A percentile compares a stretch with the other conserved stretches of the same genome.
Conservation (phyloP, 805 yeast species). For the Candida maris region DNA sequence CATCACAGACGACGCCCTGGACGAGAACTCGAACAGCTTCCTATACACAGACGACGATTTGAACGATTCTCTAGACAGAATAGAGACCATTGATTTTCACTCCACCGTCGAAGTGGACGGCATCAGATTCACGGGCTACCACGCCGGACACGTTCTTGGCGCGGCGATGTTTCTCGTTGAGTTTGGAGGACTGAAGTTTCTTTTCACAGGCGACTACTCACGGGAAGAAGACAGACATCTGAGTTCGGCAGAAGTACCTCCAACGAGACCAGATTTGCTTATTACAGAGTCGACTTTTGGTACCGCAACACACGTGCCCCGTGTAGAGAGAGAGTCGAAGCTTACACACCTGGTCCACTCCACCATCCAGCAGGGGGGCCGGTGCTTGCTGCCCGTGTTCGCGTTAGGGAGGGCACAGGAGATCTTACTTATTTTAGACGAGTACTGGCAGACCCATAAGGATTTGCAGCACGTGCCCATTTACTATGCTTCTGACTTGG, state of each 20-base stretch:
- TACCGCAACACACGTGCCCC: slow-evolving; percentile 93
- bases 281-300: slow-evolving; percentile 97
- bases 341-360: slow-evolving; percentile 80
- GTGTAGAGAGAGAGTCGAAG: slow-evolving; percentile 78
- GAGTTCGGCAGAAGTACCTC: slow-evolving; percentile 93
- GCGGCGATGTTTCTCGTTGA: slow-evolving; percentile 98
- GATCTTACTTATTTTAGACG: slow-evolving; percentile 82
- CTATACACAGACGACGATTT: slow-evolving; percentile 90
- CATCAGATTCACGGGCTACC: slow-evolving; percentile 92
- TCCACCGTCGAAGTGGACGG: slow-evolving; percentile 95
- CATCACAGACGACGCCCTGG: slow-evolving; percentile 44
- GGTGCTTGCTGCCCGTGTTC: slow-evolving; percentile 89
- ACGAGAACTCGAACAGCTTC: slow-evolving; percentile 37
- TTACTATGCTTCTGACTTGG: slow-evolving; percentile 88
- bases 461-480: slow-evolving; percentile 80
- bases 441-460: slow-evolving; percentile 84
- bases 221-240: slow-evolving; percentile 94
- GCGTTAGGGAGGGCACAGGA: slow-evolving; percentile 98
- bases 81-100: slow-evolving; percentile 93
- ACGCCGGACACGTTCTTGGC: slow-evolving; percentile 99
- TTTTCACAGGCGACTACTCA: slow-evolving; percentile 96
- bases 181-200: slow-evolving; percentile 81
- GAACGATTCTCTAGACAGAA: slow-evolving; percentile 78
- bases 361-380: slow-evolving; percentile 82
- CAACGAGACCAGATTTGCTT: slow-evolving; percentile 77